phyloP scores from a whole-genome alignment of 768 basidiomycete species.

The Termitomyces heimii region DNA sequence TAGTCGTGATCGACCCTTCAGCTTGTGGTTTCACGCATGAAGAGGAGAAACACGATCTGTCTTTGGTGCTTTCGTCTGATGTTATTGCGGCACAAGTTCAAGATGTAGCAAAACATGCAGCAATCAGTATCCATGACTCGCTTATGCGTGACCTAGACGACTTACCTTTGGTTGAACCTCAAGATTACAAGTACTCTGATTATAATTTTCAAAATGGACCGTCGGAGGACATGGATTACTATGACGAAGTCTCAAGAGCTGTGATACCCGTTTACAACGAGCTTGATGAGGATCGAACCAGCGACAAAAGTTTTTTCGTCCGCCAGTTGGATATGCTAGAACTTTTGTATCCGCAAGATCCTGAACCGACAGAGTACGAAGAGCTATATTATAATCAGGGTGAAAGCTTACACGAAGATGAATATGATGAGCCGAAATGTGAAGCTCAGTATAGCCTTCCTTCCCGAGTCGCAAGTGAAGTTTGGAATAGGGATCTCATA shows the following conservation, averaged over 20 bases:
- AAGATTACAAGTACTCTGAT: slow-evolving; percentile 12
- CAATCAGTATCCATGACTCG: neutral
- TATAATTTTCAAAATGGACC: neutral
- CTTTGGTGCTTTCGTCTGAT: neutral
- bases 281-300: neutral
- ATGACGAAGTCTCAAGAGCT: neutral
- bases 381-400: neutral
- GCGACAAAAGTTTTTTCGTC: neutral
- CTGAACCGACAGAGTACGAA: neutral
- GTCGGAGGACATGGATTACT: neutral
- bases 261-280: neutral
- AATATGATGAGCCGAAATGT: neutral
- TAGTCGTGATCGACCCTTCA: neutral
- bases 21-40: neutral
- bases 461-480: neutral
- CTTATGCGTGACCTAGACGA: neutral
- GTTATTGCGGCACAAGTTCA: neutral
- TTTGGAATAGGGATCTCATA: neutral
- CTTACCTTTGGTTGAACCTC: slow-evolving; percentile 5
- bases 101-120: neutral
- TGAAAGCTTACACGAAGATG: neutral
- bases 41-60: neutral
- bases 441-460: neutral
- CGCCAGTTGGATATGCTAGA: slow-evolving; percentile 4
- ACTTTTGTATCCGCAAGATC: neutral